Base-by-base conservation (phyloP, 1,139 yeast species). In the Debaryomyces coudertii region DNA sequence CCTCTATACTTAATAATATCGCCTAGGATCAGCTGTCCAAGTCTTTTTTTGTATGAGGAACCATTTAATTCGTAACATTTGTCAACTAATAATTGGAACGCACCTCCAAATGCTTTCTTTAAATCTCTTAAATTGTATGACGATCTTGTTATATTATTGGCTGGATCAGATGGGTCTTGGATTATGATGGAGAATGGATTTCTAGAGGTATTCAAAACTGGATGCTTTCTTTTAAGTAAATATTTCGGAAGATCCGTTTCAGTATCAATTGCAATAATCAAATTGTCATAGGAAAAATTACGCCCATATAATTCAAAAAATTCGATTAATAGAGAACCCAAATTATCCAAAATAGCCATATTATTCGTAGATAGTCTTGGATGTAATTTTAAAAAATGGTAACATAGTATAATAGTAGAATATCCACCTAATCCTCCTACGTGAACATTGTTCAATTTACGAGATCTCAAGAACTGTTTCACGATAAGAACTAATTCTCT, bases 391-490 rank as follows among this genome's bases (percentile, higher is more conserved):
- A 95, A 67, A 61, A 93, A 92, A 27, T 96, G 87, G 58, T 87
- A 87, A 30, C 90, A 90, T 60, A 93, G 66, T 56, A 97, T 90
- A 36, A 92, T 90, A 20, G 92, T 89, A 7, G 97, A 84, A 61
- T 87, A 93, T 0, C 99, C 99, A 25, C 99, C 99, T 15, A 95
- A 71, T 0, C 99, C 99, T 47, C 99, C 99, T 18, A 86, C 85
- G 59, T 88, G 96, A n/a, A 93, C 99, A 57, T 90, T 88, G 60
- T 93, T 92, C 50, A 93, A 71, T 52, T 79, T 82, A 56, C 98
- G 75, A 2, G 90, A 83, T 35, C 92, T 76, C 46, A 95, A 73
- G 58, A 92, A 93, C 60, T 90, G 97, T 63, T 95, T 93, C 12
- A 93, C 79, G 3, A 90, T 83, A 46, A 93, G 73, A 0, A 89